A percentile compares a stretch with the other conserved stretches of the same genome.
These are phyloP conservation scores for Cubamyces sp. DNA, from an alignment of 768 basidiomycete genomes.

Conservation along the genomic window DNA sequence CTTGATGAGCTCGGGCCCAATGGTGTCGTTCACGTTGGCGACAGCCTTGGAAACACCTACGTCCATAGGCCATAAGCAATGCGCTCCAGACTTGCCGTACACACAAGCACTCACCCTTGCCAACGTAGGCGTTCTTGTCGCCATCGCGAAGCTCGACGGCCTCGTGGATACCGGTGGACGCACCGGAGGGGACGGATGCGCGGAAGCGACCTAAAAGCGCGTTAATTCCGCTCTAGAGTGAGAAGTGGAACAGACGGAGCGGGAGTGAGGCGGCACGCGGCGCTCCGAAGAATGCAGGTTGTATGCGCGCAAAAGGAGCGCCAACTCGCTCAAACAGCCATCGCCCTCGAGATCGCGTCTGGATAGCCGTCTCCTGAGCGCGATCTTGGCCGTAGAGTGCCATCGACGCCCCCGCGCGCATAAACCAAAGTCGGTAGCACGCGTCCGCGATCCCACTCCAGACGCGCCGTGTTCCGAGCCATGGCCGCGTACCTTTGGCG, in stretches of 20 bases:
- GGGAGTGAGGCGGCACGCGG: background rate
- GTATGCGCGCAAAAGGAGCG: background rate
- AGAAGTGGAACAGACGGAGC: background rate
- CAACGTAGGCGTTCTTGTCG: conserved; percentile 90
- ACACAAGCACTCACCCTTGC: conserved; percentile 71
- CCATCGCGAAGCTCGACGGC: conserved; percentile 98
- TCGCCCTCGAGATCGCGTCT: background rate
- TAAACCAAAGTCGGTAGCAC: background rate
- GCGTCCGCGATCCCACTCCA: background rate
- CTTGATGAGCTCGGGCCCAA: conserved; percentile 88
- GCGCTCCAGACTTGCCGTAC: background rate
- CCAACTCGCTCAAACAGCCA: background rate
- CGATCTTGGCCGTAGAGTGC: background rate
- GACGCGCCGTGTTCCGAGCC: conserved; percentile 14
- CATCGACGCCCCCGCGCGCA: background rate
- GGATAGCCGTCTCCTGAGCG: background rate
- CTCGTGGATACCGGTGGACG: conserved; percentile 97
- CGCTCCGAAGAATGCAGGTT: conserved; percentile 5
- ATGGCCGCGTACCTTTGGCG: conserved; percentile 64
- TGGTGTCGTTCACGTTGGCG: conserved; percentile 87
- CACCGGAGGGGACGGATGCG: conserved; percentile 95
- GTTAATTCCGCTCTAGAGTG: conserved; percentile 18
- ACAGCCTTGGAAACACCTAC: conserved; percentile 94
- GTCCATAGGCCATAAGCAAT: background rate
- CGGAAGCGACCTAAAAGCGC: conserved; percentile 78